Evolutionary conservation across 768 basidiomycete species (phyloP), one percentile per base, ranked within the genome.

Genomic region (Pisolithus sp.): DNA sequence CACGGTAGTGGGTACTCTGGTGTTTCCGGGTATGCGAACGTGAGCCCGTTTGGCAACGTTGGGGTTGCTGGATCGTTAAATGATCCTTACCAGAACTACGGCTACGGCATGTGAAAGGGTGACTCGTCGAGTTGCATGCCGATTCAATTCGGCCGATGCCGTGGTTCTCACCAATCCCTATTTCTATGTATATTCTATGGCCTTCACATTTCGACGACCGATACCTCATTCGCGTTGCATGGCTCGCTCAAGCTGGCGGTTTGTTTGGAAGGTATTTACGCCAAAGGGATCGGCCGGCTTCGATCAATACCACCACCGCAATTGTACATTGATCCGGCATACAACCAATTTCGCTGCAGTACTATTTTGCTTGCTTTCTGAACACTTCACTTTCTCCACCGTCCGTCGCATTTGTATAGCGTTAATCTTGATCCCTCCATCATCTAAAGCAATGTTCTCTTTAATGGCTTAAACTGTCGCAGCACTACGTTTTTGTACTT

Each of bases 41-140:
- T 77, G 61, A 80, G 77, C 61, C 73, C 75, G 37, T 80, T 76
- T 66, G 71, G 73, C 45, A 67, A 65, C 55, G 68, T 74, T 54
- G 73, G 74, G 50, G 64, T 78, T 54, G 68, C 82, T 38, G 75
- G 76, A 44, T 72, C 79, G 38, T 72, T 85, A 61, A 80, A 75
- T 61, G 88, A 89, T 68, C 86, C 85, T 31, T 91, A 91, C 74
- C 85, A 86, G 72, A 72, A 74, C 57, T 91, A 85, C 61, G 84
- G 82, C 53, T 91, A 91, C 62, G 82, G 85, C 64, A 88, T 89
- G 86, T 90, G 78, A 82, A 70, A 48, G 30, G 30, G 52, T 41
- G 37, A 8, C 34, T 43, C 17, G 37, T 42, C 48, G 59, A 57
- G 37, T 60, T 70, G 53, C 57, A 49, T 50, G 37, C 9, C 30